phyloP scores from a whole-genome alignment of 352 stramenopile species.

The Globisporangium carolinianum region DNA sequence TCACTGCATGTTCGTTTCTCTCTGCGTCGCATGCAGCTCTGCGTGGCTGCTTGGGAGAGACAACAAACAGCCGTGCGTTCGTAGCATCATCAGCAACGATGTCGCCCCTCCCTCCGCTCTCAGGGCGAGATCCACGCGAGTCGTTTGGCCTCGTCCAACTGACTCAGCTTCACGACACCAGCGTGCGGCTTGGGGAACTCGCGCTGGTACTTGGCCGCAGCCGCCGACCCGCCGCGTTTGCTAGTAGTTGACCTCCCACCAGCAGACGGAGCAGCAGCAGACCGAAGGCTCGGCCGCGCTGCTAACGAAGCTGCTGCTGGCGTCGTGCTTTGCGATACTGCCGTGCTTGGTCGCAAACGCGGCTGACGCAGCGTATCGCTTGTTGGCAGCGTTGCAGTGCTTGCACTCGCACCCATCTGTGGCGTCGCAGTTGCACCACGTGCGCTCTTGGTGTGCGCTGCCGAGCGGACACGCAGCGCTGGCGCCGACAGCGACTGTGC shows the following conservation, averaged over 20 bases:
- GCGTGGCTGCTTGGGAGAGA: no score
- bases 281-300: background rate
- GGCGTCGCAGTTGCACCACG: background rate
- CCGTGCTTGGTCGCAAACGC: slow-evolving; percentile 5
- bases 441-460: slow-evolving; percentile 7
- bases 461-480: slow-evolving; percentile 29
- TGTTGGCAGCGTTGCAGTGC: background rate
- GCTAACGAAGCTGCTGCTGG: background rate
- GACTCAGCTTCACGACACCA: slow-evolving; percentile 31
- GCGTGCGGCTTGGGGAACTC: slow-evolving; percentile 52
- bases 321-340: background rate
- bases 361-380: background rate
- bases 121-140: slow-evolving; percentile 38
- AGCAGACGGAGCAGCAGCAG: no score
- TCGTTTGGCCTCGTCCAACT: slow-evolving; percentile 25
- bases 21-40: background rate
- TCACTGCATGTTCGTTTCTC: slow-evolving; percentile 5
- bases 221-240: background rate
- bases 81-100: no score
- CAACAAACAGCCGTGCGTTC: no score
- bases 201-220: slow-evolving; percentile 34
- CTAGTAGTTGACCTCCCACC: background rate
- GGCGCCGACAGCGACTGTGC: slow-evolving; percentile 28
- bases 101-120: background rate
- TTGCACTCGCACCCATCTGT: background rate